phyloP scores from a whole-genome alignment of 2,329 filamentous ascomycete species.

The Beauveria sp. region DNA sequence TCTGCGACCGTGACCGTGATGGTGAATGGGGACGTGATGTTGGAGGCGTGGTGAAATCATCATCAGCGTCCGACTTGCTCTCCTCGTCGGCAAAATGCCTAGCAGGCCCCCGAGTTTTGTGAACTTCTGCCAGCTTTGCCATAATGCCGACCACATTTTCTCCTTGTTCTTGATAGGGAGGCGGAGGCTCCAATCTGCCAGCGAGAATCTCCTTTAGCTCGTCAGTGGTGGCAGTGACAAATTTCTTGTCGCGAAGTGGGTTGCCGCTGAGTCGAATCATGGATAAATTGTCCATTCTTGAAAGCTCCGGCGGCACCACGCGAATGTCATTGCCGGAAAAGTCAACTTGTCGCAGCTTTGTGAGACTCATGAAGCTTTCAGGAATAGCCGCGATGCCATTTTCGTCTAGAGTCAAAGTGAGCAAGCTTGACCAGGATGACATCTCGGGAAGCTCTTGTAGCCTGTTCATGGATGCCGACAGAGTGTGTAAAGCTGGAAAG shows the following conservation, averaged over 20 bases:
- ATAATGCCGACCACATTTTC: constrained; percentile 17
- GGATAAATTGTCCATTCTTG: constrained; percentile 68
- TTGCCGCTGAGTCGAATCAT: constrained; percentile 80
- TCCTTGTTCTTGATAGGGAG: constrained; percentile 29
- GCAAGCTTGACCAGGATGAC: constrained; percentile 62
- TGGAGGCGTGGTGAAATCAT: constrained; percentile 50
- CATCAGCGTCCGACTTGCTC: constrained; percentile 42
- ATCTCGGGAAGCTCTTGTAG: constrained; percentile 67
- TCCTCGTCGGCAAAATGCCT: constrained; percentile 29
- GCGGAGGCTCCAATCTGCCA: constrained; percentile 54
- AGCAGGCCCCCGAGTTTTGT: constrained; percentile 12
- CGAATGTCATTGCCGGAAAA: constrained; percentile 80
- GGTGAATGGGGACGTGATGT: constrained; percentile 46
- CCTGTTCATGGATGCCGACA: constrained; percentile 76
- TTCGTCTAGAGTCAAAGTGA: constrained; percentile 70
- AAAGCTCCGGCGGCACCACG: constrained; percentile 66
- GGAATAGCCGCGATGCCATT: constrained; percentile 76
- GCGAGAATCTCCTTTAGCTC: constrained; percentile 71
- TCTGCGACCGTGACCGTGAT: constrained; percentile 39
- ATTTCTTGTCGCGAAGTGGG: constrained; percentile 80
- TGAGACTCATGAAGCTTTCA: constrained; percentile 60
- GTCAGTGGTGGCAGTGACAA: constrained; percentile 69
- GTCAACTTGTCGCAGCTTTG: constrained; percentile 67
- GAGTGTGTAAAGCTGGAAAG: constrained; percentile 63
- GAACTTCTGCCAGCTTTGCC: constrained; percentile 26